Percentiles rank a stretch among this genome's conserved stretches.
These are phyloP conservation scores for Taxillus chinensis DNA, from an alignment of 164 flowering plant genomes.

Conservation along the genomic window DNA sequence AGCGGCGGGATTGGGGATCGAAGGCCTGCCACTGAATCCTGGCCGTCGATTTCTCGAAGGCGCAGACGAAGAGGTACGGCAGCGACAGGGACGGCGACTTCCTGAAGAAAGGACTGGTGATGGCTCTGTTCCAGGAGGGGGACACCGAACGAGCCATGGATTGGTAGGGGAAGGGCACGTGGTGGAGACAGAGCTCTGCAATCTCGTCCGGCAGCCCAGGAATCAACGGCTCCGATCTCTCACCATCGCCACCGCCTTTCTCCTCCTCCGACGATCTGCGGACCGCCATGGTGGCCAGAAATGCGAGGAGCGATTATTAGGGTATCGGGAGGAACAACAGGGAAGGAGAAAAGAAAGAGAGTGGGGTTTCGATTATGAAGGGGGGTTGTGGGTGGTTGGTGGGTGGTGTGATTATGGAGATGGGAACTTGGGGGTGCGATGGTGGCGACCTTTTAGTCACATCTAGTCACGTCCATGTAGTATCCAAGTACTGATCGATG, in stretches of 20 bases:
- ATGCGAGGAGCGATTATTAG: too few species aligned
- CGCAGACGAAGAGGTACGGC: conserved; percentile 36
- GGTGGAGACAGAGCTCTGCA: conserved; percentile 36
- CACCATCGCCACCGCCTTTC: neutral
- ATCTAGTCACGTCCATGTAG: too few species aligned
- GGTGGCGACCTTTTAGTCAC: too few species aligned
- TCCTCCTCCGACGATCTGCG: too few species aligned
- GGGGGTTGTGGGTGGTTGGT: too few species aligned
- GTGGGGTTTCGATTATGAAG: too few species aligned
- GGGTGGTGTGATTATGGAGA: too few species aligned
- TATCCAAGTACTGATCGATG: too few species aligned
- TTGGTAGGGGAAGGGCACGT: conserved; percentile 40
- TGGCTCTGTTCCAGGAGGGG: conserved; percentile 33
- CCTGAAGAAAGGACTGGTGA: conserved; percentile 23
- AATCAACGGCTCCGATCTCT: conserved; percentile 26
- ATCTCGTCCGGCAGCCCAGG: conserved; percentile 46
- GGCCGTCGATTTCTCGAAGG: conserved; percentile 29
- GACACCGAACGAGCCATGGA: conserved; percentile 32
- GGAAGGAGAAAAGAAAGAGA: too few species aligned
- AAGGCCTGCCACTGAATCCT: conserved; percentile 47
- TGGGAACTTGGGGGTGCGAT: too few species aligned
- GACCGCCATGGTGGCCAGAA: too few species aligned
- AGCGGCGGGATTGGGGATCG: conserved; percentile 35
- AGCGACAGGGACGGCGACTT: conserved; percentile 19
- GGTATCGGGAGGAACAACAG: too few species aligned